These are phyloP conservation scores for Pythium coloratum DNA, from an alignment of 352 stramenopile species.

Conservation along the genomic window DNA sequence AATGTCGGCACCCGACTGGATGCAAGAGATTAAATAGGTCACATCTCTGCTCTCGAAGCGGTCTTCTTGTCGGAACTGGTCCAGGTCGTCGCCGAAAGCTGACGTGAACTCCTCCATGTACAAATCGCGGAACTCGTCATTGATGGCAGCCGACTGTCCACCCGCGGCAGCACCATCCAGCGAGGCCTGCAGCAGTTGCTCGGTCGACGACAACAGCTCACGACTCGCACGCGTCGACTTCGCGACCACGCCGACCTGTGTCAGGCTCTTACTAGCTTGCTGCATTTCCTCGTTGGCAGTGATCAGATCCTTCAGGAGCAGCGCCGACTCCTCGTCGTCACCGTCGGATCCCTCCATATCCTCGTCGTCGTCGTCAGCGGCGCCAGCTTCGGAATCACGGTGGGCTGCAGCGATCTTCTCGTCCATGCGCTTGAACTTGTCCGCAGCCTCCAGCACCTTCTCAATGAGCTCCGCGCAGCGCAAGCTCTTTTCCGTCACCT, in stretches of 20 bases:
- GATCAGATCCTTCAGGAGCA: conserved; percentile 66
- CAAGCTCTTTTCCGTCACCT: conserved; percentile 55
- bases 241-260: conserved; percentile 44
- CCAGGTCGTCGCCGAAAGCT: conserved; percentile 81
- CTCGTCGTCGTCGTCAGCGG: conserved; percentile 36
- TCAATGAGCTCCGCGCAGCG: conserved; percentile 79
- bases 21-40: conserved; percentile 88
- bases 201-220: conserved; percentile 46
- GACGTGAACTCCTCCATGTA: conserved; percentile 88
- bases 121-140: conserved; percentile 67
- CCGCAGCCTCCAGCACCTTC: conserved; percentile 53
- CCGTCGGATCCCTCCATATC: conserved; percentile 38
- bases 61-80: conserved; percentile 85
- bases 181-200: conserved; percentile 40
- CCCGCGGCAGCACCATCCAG: conserved; percentile 25
- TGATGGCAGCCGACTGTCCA: conserved; percentile 23
- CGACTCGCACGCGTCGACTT: conserved; percentile 61
- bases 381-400: conserved; percentile 20
- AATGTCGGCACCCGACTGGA: conserved; percentile 75
- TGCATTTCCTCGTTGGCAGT: conserved; percentile 48
- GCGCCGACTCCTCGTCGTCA: conserved; percentile 37
- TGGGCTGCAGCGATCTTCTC: conserved; percentile 37
- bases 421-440: conserved; percentile 48
- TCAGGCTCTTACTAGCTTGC: conserved; percentile 46
- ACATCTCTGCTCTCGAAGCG: conserved; percentile 87